phyloP scores from a whole-genome alignment of 495 filamentous ascomycete genomes.

The Xylaria venustula region DNA sequence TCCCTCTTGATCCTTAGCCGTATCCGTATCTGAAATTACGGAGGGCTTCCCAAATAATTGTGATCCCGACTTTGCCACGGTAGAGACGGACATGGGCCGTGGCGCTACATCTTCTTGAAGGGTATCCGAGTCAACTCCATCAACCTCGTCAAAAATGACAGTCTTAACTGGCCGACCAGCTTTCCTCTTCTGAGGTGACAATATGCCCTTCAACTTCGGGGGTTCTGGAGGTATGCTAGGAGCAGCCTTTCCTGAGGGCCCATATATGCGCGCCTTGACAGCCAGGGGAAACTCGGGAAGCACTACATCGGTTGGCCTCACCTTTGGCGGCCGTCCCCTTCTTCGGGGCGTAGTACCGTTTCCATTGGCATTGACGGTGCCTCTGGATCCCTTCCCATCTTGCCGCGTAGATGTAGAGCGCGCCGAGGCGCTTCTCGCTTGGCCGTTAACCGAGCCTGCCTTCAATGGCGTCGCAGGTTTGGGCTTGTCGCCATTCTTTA shows the following conservation, averaged over 20 bases:
- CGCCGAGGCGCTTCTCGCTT: conserved; percentile 12
- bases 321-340: conserved; percentile 23
- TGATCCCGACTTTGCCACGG: neutral
- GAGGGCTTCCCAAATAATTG: neutral
- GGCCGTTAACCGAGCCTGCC: conserved; percentile 10
- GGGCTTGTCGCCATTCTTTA: conserved; percentile 5
- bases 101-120: neutral
- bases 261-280: conserved; percentile 6
- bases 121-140: neutral
- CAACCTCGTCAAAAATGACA: conserved; percentile 37
- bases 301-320: neutral
- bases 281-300: conserved; percentile 1
- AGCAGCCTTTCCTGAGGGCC: neutral
- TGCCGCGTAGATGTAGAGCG: neutral
- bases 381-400: neutral
- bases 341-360: conserved; percentile 21
- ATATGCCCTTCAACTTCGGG: conserved; percentile 36
- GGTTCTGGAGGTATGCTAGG: conserved; percentile 4
- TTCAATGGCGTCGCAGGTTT: conserved; percentile 14
- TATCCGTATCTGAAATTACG: neutral
- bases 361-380: neutral
- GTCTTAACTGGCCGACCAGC: conserved; percentile 32
- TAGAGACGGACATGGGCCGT: neutral
- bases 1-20: neutral
- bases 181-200: conserved; percentile 37